Evolutionary conservation across 305 asterid species (phyloP).

Genomic region (Salvia sclarea): DNA sequence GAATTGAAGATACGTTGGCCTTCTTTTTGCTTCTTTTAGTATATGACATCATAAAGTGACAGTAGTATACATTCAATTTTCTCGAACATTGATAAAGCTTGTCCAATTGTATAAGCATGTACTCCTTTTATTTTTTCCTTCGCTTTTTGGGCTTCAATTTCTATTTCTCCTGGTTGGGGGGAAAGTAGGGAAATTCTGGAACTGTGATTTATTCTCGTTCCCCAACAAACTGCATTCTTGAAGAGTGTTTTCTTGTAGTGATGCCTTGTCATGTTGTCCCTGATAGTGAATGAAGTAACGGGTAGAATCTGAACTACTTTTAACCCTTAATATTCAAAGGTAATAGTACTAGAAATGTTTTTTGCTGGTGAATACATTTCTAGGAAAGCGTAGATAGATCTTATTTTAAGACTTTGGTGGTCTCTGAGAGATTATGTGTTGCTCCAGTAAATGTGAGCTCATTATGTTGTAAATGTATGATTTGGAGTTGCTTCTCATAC

Average conservation of each 20-base stretch:
- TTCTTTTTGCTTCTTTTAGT: neutral
- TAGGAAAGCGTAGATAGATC: slow-evolving; percentile 8
- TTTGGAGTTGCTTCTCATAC: slow-evolving; percentile 1
- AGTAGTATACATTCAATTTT: slow-evolving; percentile 15
- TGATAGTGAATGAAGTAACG: neutral
- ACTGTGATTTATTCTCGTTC: slow-evolving; percentile 23
- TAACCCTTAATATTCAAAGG: neutral
- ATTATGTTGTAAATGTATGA: slow-evolving; percentile 24
- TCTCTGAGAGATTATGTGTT: slow-evolving; percentile 3
- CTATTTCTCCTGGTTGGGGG: neutral
- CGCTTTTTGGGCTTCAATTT: neutral
- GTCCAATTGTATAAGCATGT: slow-evolving; percentile 26
- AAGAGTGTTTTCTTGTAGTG: neutral
- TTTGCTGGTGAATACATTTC: slow-evolving; percentile 5
- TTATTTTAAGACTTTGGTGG: neutral
- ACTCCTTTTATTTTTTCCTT: neutral
- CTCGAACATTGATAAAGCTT: slow-evolving; percentile 24
- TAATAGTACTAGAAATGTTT: neutral
- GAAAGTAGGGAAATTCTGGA: neutral
- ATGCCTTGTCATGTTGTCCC: slow-evolving; percentile 21
- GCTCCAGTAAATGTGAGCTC: slow-evolving; percentile 21
- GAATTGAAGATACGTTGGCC: slow-evolving; percentile 22
- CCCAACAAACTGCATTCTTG: slow-evolving; percentile 15
- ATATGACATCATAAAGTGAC: slow-evolving; percentile 5
- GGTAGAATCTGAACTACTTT: slow-evolving; percentile 7